phyloP scores from a whole-genome alignment of 352 stramenopile species.

The Phytophthora palmivora region DNA sequence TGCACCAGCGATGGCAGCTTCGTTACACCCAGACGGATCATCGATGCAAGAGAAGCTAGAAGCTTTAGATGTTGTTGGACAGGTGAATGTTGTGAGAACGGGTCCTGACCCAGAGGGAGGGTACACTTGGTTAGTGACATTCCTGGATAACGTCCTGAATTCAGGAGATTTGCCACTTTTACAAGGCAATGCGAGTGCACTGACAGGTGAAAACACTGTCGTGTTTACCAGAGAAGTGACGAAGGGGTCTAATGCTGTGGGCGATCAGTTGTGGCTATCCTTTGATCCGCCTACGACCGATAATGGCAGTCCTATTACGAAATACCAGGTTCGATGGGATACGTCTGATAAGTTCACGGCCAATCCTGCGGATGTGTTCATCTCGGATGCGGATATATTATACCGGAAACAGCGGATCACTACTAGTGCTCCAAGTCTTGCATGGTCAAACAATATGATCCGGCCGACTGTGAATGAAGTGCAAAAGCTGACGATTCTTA shows the following conservation, averaged over 20 bases:
- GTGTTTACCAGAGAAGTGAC: slow-evolving; percentile 54
- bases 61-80: slow-evolving; percentile 59
- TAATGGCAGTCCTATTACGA: slow-evolving; percentile 71
- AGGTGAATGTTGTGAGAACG: slow-evolving; percentile 50
- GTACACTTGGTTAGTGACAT: slow-evolving; percentile 74
- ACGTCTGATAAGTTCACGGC: slow-evolving; percentile 58
- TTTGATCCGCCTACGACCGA: slow-evolving; percentile 71
- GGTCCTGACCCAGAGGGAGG: slow-evolving; percentile 67
- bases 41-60: slow-evolving; percentile 82
- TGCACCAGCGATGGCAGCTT: slow-evolving; percentile 43
- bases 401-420: slow-evolving; percentile 63
- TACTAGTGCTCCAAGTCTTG: slow-evolving; percentile 57
- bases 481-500: slow-evolving; percentile 54
- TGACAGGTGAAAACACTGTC: slow-evolving; percentile 56
- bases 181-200: slow-evolving; percentile 29
- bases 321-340: slow-evolving; percentile 77
- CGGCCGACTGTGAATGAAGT: slow-evolving; percentile 39
- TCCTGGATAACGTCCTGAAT: slow-evolving; percentile 77
- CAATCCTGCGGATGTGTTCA: slow-evolving; percentile 51
- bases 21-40: slow-evolving; percentile 51
- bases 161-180: slow-evolving; percentile 65
- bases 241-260: slow-evolving; percentile 77
- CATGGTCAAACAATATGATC: slow-evolving; percentile 58
- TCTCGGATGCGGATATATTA: slow-evolving; percentile 60
- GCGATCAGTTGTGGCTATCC: slow-evolving; percentile 78